phyloP scores from a whole-genome alignment of 371 early-diverging fungal genomes.

The Apophysomyces ossiformis region DNA sequence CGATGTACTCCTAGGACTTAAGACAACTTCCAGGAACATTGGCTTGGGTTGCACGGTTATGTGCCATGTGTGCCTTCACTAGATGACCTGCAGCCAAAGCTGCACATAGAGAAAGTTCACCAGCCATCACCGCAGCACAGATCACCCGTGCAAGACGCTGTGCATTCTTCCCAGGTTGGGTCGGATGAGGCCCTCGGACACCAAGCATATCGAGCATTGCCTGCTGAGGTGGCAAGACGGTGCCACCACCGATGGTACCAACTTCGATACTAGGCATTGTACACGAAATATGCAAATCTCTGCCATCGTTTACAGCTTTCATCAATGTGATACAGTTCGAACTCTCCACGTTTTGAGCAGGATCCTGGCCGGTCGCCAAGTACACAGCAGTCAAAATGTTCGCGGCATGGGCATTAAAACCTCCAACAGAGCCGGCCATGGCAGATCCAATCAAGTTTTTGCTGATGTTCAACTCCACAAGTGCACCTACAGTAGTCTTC shows the following conservation, averaged over 20 bases:
- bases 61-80: slow-evolving; percentile 85
- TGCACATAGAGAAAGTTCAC: slow-evolving; percentile 88
- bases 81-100: slow-evolving; percentile 87
- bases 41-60: slow-evolving; percentile 65
- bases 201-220: slow-evolving; percentile 89
- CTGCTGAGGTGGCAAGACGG: slow-evolving; percentile 84
- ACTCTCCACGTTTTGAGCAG: slow-evolving; percentile 95
- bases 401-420: slow-evolving; percentile 96
- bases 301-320: slow-evolving; percentile 83
- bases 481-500: slow-evolving; percentile 81
- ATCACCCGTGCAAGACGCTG: slow-evolving; percentile 88
- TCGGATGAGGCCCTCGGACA: slow-evolving; percentile 82
- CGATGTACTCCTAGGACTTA: too few relatives aligned
- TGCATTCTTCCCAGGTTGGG: slow-evolving; percentile 86
- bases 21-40: neutral
- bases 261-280: slow-evolving; percentile 97
- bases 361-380: slow-evolving; percentile 96
- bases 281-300: slow-evolving; percentile 84
- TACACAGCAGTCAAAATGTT: slow-evolving; percentile 94
- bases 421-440: slow-evolving; percentile 94
- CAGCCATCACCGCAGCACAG: slow-evolving; percentile 94
- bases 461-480: slow-evolving; percentile 81
- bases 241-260: slow-evolving; percentile 96
- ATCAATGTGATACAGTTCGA: slow-evolving; percentile 94
- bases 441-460: slow-evolving; percentile 96